Evolutionary conservation across 1,284 basidiomycete species (phyloP).

Genomic region (Moesziomyces antarcticus): DNA sequence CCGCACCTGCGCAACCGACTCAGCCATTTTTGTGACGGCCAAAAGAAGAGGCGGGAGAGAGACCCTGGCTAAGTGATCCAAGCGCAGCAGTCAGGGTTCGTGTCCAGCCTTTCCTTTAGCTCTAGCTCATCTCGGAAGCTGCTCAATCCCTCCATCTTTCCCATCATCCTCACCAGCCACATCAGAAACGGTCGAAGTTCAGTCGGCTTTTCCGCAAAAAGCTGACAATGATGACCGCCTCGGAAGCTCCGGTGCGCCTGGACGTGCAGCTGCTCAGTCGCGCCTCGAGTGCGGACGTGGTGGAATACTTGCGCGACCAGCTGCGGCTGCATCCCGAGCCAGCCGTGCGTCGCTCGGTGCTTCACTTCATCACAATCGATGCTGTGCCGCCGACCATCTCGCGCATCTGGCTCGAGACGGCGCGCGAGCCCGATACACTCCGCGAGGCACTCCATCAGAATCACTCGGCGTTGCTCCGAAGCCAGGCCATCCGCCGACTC

Average conservation of each 20-base stretch:
- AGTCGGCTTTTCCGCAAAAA: too few relatives aligned
- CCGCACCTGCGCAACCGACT: too few relatives aligned
- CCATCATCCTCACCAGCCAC: too few relatives aligned
- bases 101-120: too few relatives aligned
- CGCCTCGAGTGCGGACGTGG: not conserved
- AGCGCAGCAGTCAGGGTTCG: too few relatives aligned
- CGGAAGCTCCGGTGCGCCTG: not conserved
- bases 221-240: too few relatives aligned
- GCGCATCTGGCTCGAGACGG: constrained; percentile 2
- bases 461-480: not conserved
- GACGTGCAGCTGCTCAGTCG: constrained; percentile 12
- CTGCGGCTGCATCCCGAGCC: constrained; percentile 1
- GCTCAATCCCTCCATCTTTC: too few relatives aligned
- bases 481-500: constrained; percentile 2
- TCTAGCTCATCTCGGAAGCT: too few relatives aligned
- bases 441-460: constrained; percentile 1
- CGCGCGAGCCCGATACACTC: not conserved
- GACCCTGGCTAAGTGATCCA: too few relatives aligned
- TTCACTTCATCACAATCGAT: not conserved
- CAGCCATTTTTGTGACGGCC: too few relatives aligned
- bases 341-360: not conserved
- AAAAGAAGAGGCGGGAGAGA: too few relatives aligned
- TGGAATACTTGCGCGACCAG: constrained; percentile 2
- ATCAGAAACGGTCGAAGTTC: too few relatives aligned
- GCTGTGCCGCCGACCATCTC: constrained; percentile 5